Conservation (phyloP, 2,329 filamentous ascomycete genomes). For the Fusarium gaditjirri region DNA sequence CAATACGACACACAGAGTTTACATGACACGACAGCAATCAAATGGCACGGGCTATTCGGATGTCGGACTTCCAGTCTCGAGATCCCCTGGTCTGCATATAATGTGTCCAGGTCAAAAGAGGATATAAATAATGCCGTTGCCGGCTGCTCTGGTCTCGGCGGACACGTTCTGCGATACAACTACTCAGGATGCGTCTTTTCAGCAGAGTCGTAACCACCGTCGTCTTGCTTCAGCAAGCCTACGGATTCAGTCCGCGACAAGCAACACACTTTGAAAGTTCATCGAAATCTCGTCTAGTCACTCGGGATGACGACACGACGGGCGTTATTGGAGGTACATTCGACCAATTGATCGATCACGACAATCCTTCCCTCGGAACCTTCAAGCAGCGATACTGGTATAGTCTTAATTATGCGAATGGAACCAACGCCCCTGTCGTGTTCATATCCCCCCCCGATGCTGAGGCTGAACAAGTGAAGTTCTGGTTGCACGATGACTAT, state of each 20-base stretch:
- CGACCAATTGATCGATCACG: conserved; percentile 2
- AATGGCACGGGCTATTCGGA: not conserved
- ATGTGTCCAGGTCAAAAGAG: not conserved
- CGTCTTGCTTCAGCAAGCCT: not conserved
- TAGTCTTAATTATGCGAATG: conserved; percentile 3
- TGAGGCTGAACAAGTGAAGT: conserved; percentile 5
- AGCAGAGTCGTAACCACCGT: not conserved
- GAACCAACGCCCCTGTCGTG: not conserved
- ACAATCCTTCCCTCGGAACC: not conserved
- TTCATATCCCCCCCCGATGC: not conserved
- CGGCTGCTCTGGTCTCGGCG: not conserved
- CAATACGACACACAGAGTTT: not conserved
- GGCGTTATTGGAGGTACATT: not conserved
- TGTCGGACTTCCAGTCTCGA: not conserved
- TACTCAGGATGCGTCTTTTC: not conserved
- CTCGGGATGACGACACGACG: not conserved
- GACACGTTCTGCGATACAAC: not conserved
- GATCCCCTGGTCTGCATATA: not conserved
- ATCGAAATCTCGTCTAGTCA: not conserved
- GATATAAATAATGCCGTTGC: not conserved
- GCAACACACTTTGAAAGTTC: not conserved
- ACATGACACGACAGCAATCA: not conserved
- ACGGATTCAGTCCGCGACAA: not conserved
- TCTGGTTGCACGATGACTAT: conserved; percentile 6
- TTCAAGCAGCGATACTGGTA: conserved; percentile 14